Base-by-base conservation (phyloP, 768 basidiomycete species). In the Auricularia auricula-judae region DNA sequence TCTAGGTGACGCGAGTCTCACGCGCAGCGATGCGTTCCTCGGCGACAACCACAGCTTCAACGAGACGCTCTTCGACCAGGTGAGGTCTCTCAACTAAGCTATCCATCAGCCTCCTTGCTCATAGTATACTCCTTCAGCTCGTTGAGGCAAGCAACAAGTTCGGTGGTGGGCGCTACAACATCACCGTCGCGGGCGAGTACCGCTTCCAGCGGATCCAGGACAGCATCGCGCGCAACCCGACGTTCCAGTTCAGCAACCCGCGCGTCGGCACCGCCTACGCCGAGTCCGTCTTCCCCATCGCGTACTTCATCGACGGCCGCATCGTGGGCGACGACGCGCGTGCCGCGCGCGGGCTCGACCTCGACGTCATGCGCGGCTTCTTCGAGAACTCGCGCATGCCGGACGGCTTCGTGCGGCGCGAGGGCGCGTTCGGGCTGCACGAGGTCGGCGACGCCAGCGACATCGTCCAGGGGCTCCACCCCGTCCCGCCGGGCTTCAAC, bases 1-100 rank as follows among this genome's bases (percentile, higher is more conserved):
- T 21, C 3, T 36, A 65, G 65, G 65, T 18, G 65, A 65, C 56
- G 51, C 62, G 1, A 65, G 65, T 35, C 47, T 65, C 36, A 63
- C 65, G 5, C 39, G 65, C 21, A 14, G 29, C 18, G 65, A 65
- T 43, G 65, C 42, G 11, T 65, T 65, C 53, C 56, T 65, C 39
- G 65, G 65, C 43, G 47, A 65, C 33, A 62, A 62, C 35, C 61
- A 62, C 14, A 42, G 36, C 33, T 63, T 65, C 53, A 65, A 65
- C 39, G 62, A 51, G 44, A 62, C 44, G 29, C 62, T 44, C 11
- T 65, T 65, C 39, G 34, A 65, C 2, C 47, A 63, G 36, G 65
- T 65, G 33, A 42, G 34, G 11, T 43, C 36, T 14, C 36, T 3
- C 61, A 33, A 23, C 10, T 23, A 1, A 1, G 11, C 16, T 8